Percentiles rank a stretch among this genome's conserved stretches.
Evolutionary conservation across 129 eudicot species (phyloP).

Genomic region (Pittosporum tobira): DNA sequence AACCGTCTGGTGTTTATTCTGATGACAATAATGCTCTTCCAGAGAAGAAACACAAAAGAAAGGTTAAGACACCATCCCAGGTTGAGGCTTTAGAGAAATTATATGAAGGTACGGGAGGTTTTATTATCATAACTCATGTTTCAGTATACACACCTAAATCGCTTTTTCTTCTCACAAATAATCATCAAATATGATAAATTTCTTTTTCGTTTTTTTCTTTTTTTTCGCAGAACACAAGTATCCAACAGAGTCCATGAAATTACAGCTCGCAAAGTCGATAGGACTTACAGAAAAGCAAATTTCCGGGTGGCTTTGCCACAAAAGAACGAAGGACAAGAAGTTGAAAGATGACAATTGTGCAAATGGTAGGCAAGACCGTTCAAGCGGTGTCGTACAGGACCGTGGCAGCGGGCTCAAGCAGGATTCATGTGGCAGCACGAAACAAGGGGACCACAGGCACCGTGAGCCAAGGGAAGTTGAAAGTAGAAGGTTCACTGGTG

Average conservation of each 20-base stretch:
- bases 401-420: slow-evolving; percentile 88
- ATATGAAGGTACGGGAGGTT: slow-evolving; percentile 51
- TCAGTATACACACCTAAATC: background rate
- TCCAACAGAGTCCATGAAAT: slow-evolving; percentile 65
- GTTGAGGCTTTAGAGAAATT: slow-evolving; percentile 70
- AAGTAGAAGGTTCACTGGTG: slow-evolving; percentile 47
- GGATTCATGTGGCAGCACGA: slow-evolving; percentile 99
- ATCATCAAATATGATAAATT: background rate
- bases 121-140: slow-evolving; percentile 6
- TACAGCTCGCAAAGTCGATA: slow-evolving; percentile 53
- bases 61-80: slow-evolving; percentile 64
- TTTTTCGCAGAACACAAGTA: slow-evolving; percentile 70
- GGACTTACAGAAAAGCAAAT: slow-evolving; percentile 90
- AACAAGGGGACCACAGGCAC: slow-evolving; percentile 62
- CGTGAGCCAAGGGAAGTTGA: slow-evolving; percentile 75
- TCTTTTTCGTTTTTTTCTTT: too few relatives aligned
- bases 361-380: slow-evolving; percentile 76
- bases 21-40: slow-evolving; percentile 45
- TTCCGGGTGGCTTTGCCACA: slow-evolving; percentile 98
- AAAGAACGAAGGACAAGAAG: slow-evolving; percentile 85
- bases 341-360: slow-evolving; percentile 40
- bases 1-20: slow-evolving; percentile 35
- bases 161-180: background rate
- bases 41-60: slow-evolving; percentile 68
- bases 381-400: slow-evolving; percentile 86